phyloP scores from a whole-genome alignment of 1,284 basidiomycete genomes.

The Inonotus obliquus region DNA sequence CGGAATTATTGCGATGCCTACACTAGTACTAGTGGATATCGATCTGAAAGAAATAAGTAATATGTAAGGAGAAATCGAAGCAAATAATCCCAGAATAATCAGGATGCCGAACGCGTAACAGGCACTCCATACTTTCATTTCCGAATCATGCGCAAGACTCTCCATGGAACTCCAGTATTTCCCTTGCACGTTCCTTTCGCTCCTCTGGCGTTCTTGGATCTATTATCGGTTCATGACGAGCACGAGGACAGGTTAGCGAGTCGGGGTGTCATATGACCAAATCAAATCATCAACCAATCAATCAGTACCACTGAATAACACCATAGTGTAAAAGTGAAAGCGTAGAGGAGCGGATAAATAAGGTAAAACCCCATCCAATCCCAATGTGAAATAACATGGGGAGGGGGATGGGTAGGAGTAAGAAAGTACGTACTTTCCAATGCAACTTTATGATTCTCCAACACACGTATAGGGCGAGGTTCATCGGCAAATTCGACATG shows the following conservation, averaged over 20 bases:
- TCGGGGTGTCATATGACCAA: no score
- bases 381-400: no score
- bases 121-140: no score
- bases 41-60: no score
- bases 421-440: conserved; percentile 40
- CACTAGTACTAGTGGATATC: no score
- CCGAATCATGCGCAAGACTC: not conserved
- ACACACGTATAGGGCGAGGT: conserved; percentile 36
- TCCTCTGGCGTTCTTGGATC: conserved; percentile 36
- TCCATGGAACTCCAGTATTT: conserved; percentile 34
- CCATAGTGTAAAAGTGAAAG: not conserved
- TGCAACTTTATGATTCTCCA: conserved; percentile 47
- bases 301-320: not conserved
- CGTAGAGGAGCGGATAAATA: not conserved
- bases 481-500: conserved; percentile 27
- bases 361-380: no score
- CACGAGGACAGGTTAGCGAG: not conserved
- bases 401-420: no score
- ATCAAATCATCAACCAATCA: not conserved
- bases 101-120: no score
- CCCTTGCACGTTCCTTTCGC: conserved; percentile 41
- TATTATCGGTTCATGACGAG: no score
- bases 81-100: no score
- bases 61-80: not conserved
- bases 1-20: no score